Percentiles rank a stretch among this genome's conserved stretches.
phyloP scores from a whole-genome alignment of 176 grass and related monocot species.

The Coix lacrymajobi region DNA sequence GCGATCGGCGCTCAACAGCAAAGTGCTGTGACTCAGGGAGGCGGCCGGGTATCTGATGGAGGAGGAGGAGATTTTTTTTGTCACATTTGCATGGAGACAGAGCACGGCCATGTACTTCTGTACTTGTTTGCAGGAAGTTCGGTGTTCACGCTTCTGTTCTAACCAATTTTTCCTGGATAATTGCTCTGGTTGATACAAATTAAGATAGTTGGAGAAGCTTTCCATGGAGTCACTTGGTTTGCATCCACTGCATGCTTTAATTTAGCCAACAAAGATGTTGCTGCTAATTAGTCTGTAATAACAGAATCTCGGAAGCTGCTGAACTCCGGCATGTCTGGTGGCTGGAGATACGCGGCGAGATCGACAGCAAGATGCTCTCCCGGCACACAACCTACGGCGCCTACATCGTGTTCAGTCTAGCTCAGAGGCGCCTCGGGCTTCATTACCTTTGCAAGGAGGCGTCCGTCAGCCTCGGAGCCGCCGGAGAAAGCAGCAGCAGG shows the following conservation, averaged over 20 bases:
- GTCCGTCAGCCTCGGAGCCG: slow-evolving; percentile 1
- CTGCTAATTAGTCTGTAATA: neutral
- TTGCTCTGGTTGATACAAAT: neutral
- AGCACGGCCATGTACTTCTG: neutral
- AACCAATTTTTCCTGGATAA: neutral
- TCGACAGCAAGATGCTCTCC: slow-evolving; percentile 46
- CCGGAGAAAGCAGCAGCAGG: neutral
- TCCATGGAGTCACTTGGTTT: neutral
- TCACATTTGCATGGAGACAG: neutral
- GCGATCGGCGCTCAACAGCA: no score
- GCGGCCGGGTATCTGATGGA: no score
- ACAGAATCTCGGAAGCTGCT: slow-evolving; percentile 39
- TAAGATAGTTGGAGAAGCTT: neutral
- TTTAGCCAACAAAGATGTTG: neutral
- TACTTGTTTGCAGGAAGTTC: neutral
- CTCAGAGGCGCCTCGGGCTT: neutral
- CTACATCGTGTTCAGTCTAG: slow-evolving; percentile 48
- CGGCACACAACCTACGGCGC: slow-evolving; percentile 24
- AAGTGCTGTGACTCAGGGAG: no score
- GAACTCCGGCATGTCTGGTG: slow-evolving; percentile 49
- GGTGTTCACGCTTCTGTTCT: neutral
- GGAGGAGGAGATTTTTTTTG: neutral
- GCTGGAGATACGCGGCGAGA: slow-evolving; percentile 56
- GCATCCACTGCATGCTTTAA: neutral
- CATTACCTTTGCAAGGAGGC: neutral